A percentile compares a stretch with the other conserved stretches of the same genome.
Conservation (phyloP, 2,329 filamentous ascomycete genomes). For the Dothistroma septosporum region DNA sequence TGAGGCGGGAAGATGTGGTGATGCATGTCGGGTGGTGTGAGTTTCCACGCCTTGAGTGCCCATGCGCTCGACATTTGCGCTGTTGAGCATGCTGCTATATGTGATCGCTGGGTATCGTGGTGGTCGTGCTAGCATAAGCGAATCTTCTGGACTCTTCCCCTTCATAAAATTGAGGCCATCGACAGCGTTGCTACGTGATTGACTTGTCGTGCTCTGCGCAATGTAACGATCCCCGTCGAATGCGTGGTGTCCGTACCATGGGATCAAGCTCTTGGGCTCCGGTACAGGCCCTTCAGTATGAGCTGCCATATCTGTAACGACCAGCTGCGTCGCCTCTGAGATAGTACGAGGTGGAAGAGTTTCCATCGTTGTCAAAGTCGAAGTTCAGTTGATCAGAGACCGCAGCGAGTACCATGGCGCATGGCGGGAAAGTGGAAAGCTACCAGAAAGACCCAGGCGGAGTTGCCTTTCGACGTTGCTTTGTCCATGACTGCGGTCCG, state of each 20-base stretch:
- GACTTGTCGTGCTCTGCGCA: not conserved
- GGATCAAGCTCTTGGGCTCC: not conserved
- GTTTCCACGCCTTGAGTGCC: not conserved
- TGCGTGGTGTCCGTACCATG: not conserved
- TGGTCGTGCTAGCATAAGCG: not conserved
- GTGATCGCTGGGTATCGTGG: not conserved
- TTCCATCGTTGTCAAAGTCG: not conserved
- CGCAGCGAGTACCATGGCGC: not conserved
- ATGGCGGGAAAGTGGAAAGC: not conserved
- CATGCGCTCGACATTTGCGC: not conserved
- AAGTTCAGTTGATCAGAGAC: not conserved
- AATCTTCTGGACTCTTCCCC: not conserved
- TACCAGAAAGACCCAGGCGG: not conserved
- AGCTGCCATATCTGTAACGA: not conserved
- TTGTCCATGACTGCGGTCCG: not conserved
- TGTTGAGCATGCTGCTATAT: not conserved
- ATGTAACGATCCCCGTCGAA: not conserved
- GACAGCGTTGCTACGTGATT: not conserved
- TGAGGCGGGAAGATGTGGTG: not conserved
- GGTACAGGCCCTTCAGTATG: not conserved
- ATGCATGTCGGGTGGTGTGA: not conserved
- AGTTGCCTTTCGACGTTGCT: conserved; percentile 5
- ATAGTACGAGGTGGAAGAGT: not conserved
- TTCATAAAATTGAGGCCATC: not conserved
- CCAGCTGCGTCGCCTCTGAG: not conserved